These are phyloP conservation scores for Ceratocystis colombiana DNA, from an alignment of 2,329 filamentous ascomycete genomes.

Conservation along the genomic window DNA sequence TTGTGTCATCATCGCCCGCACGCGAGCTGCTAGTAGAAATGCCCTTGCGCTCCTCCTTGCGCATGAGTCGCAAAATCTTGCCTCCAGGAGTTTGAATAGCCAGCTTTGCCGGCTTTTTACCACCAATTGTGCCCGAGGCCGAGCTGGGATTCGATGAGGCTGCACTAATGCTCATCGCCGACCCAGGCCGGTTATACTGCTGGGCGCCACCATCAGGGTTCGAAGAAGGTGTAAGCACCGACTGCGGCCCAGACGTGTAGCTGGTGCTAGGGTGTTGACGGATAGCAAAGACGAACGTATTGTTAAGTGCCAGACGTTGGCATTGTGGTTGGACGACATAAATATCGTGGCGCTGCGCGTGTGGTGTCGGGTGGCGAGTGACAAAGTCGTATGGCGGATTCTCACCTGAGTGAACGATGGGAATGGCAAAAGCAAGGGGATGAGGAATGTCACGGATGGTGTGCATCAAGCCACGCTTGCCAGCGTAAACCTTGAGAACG, in stretches of 20 bases:
- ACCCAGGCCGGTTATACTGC: slow-evolving; percentile 51
- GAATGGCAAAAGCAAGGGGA: slow-evolving; percentile 77
- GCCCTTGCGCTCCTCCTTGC: slow-evolving; percentile 60
- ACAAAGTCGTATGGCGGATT: slow-evolving; percentile 94
- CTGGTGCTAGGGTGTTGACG: slow-evolving; percentile 72
- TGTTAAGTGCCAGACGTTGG: slow-evolving; percentile 75
- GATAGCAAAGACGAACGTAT: slow-evolving; percentile 94
- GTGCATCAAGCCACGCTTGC: slow-evolving; percentile 92
- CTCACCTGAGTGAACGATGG: slow-evolving; percentile 78
- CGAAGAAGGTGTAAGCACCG: slow-evolving; percentile 38
- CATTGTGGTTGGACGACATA: slow-evolving; percentile 97
- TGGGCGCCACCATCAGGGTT: slow-evolving; percentile 40
- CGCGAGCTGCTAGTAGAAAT: slow-evolving; percentile 36
- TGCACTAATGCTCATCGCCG: slow-evolving; percentile 55
- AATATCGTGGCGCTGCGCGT: slow-evolving; percentile 93
- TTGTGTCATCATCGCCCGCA: slow-evolving; percentile 43
- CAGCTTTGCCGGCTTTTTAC: slow-evolving; percentile 83
- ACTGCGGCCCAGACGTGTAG: slow-evolving; percentile 28
- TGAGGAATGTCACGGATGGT: slow-evolving; percentile 95
- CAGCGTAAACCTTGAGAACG: slow-evolving; percentile 81
- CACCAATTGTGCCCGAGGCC: slow-evolving; percentile 43
- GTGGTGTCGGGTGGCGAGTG: slow-evolving; percentile 84
- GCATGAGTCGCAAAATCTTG: slow-evolving; percentile 81
- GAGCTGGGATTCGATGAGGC: slow-evolving; percentile 49
- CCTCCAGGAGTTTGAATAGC: slow-evolving; percentile 90